phyloP scores from a whole-genome alignment of 352 stramenopile species.

The Aphanomyces euteiches region DNA sequence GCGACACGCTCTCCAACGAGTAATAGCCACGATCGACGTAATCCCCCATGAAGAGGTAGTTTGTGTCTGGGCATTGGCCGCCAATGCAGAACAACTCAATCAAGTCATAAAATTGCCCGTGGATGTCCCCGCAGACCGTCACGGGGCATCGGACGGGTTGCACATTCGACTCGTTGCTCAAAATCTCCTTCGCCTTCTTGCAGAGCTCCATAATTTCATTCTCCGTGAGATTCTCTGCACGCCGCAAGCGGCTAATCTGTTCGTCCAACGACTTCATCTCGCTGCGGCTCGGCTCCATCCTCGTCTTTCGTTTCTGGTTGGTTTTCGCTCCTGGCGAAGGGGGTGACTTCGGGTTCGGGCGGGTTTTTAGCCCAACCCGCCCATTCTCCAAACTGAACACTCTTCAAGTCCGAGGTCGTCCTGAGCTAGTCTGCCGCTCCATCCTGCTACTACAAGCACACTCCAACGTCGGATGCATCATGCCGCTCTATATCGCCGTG shows the following conservation, averaged over 20 bases:
- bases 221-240: slow-evolving; percentile 85
- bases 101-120: slow-evolving; percentile 88
- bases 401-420: no score
- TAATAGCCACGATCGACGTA: slow-evolving; percentile 89
- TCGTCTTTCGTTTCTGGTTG: slow-evolving; percentile 7
- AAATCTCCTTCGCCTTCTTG: slow-evolving; percentile 87
- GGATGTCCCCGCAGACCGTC: slow-evolving; percentile 85
- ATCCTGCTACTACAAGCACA: no score
- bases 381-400: no score
- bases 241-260: slow-evolving; percentile 77
- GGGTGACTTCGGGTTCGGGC: slow-evolving; percentile 17
- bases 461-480: no score
- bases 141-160: slow-evolving; percentile 81
- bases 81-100: slow-evolving; percentile 88
- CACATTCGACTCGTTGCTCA: slow-evolving; percentile 80
- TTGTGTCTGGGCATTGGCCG: slow-evolving; percentile 80
- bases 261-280: slow-evolving; percentile 68
- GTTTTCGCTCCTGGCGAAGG: slow-evolving; percentile 14
- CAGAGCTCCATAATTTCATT: slow-evolving; percentile 87
- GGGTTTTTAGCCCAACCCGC: background rate
- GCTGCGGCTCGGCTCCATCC: slow-evolving; percentile 12
- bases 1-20: slow-evolving; percentile 76
- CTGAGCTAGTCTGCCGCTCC: no score
- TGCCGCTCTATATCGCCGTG: no score
- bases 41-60: slow-evolving; percentile 90